These are phyloP conservation scores for Misopates orontium DNA, from an alignment of 257 asterid species.

Conservation along the genomic window DNA sequence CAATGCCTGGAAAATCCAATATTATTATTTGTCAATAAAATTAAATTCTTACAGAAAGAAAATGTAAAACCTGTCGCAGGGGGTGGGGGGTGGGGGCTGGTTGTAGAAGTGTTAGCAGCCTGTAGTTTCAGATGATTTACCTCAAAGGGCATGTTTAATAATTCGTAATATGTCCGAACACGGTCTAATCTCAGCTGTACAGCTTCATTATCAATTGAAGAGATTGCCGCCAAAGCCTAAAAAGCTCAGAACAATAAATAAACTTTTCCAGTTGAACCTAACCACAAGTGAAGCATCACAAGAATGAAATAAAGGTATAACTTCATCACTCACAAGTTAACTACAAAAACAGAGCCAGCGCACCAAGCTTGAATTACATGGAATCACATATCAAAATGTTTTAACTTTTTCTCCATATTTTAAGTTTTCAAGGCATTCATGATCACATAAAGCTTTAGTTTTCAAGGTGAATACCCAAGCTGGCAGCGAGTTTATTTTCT, in stretches of 20 bases:
- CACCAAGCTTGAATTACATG: too few relatives aligned
- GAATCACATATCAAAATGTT: too few relatives aligned
- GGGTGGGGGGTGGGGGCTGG: not conserved
- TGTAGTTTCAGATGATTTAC: constrained; percentile 37
- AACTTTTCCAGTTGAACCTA: not conserved
- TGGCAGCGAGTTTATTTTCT: too few relatives aligned
- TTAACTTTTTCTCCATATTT: too few relatives aligned
- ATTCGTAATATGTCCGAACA: constrained; percentile 88
- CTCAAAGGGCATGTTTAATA: constrained; percentile 96
- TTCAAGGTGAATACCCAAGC: too few relatives aligned
- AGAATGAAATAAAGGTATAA: too few relatives aligned
- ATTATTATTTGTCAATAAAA: constrained; percentile 2
- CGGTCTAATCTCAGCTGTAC: constrained; percentile 82
- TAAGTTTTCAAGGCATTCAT: too few relatives aligned
- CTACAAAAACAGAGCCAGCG: too few relatives aligned
- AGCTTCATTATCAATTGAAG: constrained; percentile 80
- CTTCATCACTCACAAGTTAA: too few relatives aligned
- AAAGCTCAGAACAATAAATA: constrained; percentile 29
- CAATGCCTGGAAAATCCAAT: constrained; percentile 66
- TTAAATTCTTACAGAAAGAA: not conserved
- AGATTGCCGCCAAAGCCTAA: constrained; percentile 92
- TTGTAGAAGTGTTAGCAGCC: too few relatives aligned
- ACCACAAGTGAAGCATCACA: not conserved
- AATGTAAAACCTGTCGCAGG: not conserved
- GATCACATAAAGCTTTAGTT: too few relatives aligned